Conservation (phyloP, 2,329 filamentous ascomycete genomes). For the Penicillium aurantiogriseum region DNA sequence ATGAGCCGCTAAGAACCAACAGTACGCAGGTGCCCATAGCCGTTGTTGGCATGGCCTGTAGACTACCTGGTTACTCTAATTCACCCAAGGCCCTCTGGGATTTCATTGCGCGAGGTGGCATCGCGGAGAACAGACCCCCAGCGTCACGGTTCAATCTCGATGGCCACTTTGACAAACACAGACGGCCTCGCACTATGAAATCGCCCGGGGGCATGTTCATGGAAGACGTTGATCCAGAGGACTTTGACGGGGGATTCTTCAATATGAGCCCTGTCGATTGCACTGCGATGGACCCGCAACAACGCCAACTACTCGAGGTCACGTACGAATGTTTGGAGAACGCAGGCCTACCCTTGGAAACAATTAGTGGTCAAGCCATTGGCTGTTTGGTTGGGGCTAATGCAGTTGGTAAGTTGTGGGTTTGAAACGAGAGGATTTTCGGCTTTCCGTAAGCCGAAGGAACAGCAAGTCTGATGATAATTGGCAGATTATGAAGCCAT, state of each 20-base stretch:
- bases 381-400: slow-evolving; percentile 3
- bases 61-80: slow-evolving; percentile 9
- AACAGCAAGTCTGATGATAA: not conserved
- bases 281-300: slow-evolving; percentile 20
- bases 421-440: too few relatives aligned
- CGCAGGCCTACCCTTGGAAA: slow-evolving; percentile 11
- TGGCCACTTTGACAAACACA: slow-evolving; percentile 7
- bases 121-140: not conserved
- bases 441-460: not conserved
- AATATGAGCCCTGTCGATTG: slow-evolving; percentile 25
- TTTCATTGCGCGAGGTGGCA: not conserved
- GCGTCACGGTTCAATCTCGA: not conserved
- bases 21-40: slow-evolving; percentile 6
- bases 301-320: slow-evolving; percentile 21
- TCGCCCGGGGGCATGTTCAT: slow-evolving; percentile 22
- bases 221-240: slow-evolving; percentile 15
- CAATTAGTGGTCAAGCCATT: not conserved
- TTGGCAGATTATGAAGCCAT: slow-evolving; percentile 8
- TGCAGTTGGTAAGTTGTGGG: not conserved
- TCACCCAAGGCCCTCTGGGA: slow-evolving; percentile 11
- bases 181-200: slow-evolving; percentile 1
- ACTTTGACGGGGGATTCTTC: slow-evolving; percentile 34
- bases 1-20: too few relatives aligned
- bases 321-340: slow-evolving; percentile 27
- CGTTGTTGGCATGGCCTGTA: slow-evolving; percentile 11